Evolutionary conservation across 352 stramenopile genomes (phyloP).

Genomic region (Phytophthora citricola): DNA sequence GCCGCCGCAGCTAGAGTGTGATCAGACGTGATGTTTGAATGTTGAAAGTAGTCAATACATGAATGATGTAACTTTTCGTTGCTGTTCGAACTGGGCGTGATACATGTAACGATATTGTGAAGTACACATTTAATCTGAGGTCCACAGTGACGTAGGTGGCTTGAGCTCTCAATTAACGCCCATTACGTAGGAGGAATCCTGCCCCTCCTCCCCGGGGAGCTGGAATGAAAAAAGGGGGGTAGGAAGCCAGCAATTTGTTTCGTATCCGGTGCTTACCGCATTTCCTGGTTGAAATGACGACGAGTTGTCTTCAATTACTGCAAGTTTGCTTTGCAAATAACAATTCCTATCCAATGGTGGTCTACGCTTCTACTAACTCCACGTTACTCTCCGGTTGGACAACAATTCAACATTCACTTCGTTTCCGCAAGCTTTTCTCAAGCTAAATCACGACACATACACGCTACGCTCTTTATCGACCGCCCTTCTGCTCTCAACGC

Average conservation of each 20-base stretch:
- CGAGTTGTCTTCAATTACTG: too few species aligned
- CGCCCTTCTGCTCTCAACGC: background rate
- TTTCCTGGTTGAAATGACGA: too few species aligned
- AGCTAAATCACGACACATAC: constrained; percentile 6
- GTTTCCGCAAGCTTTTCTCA: constrained; percentile 1
- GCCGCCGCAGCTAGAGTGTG: constrained; percentile 28
- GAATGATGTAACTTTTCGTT: too few species aligned
- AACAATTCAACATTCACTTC: constrained; percentile 1
- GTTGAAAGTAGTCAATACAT: background rate
- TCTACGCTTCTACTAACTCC: background rate
- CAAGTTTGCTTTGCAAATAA: too few species aligned
- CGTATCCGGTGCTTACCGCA: too few species aligned
- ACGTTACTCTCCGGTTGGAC: background rate
- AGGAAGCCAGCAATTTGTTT: too few species aligned
- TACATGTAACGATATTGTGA: too few species aligned
- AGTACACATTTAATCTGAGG: too few species aligned
- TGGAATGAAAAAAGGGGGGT: too few species aligned
- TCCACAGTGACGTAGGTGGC: too few species aligned
- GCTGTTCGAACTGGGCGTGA: constrained; percentile 1
- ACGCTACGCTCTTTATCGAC: background rate
- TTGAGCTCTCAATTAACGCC: background rate
- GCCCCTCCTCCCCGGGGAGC: too few species aligned
- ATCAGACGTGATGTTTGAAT: background rate
- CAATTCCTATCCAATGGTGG: too few species aligned
- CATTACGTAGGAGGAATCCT: background rate